These are phyloP conservation scores for Paecilomyces sp. DNA, from an alignment of 2,329 filamentous ascomycete species.

Conservation along the genomic window DNA sequence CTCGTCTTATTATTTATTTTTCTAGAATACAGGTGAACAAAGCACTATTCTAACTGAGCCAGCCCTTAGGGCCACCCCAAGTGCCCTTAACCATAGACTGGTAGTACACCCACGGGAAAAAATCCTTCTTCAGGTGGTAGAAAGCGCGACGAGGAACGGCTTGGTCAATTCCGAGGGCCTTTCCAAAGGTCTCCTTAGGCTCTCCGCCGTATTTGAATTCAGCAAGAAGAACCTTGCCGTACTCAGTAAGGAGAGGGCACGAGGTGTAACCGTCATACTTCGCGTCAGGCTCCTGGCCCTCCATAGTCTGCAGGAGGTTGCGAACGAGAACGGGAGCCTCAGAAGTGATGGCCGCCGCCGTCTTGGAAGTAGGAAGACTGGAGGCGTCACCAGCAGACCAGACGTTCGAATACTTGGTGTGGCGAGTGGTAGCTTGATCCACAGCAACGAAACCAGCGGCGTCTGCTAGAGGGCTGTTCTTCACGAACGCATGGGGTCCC, in stretches of 20 bases:
- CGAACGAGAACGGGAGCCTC: constrained; percentile 46
- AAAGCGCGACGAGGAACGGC: constrained; percentile 49
- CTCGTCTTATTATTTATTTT: background rate
- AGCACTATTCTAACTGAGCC: constrained; percentile 11
- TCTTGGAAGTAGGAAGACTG: constrained; percentile 53
- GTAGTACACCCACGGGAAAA: constrained; percentile 61
- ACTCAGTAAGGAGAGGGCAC: constrained; percentile 49
- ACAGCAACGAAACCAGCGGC: constrained; percentile 54
- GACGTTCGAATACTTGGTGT: constrained; percentile 50
- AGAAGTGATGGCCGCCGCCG: constrained; percentile 46
- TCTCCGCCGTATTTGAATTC: constrained; percentile 60
- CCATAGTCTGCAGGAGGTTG: constrained; percentile 40
- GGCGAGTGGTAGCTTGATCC: constrained; percentile 45
- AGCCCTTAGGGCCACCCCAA: constrained; percentile 56
- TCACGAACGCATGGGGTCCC: constrained; percentile 49
- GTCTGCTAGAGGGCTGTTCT: constrained; percentile 48
- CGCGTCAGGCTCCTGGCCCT: constrained; percentile 40
- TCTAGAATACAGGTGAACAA: background rate
- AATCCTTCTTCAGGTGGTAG: constrained; percentile 59
- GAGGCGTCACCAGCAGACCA: constrained; percentile 56
- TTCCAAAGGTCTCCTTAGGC: constrained; percentile 56
- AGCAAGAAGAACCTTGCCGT: constrained; percentile 56
- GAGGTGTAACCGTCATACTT: constrained; percentile 51
- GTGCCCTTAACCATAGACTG: constrained; percentile 55
- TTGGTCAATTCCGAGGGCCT: constrained; percentile 52